These are phyloP conservation scores for Fusarium sp. DNA, from an alignment of 2,329 filamentous ascomycete genomes.

Conservation along the genomic window DNA sequence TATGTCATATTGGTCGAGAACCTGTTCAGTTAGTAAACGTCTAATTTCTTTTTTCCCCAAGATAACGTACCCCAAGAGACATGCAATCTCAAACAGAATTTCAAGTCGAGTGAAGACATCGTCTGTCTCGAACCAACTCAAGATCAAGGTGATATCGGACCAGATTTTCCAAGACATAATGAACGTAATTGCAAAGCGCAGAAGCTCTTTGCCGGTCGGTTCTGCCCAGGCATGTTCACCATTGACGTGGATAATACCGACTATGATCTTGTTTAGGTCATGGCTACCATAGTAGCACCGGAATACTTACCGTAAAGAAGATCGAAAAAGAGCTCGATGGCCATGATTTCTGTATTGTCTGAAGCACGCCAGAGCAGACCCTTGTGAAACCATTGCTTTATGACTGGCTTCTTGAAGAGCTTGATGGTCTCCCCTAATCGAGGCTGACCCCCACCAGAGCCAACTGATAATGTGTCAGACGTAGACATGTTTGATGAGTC, in stretches of 20 bases:
- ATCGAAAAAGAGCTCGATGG: conserved; percentile 73
- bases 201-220: conserved; percentile 64
- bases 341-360: conserved; percentile 68
- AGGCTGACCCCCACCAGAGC: conserved; percentile 29
- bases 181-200: conserved; percentile 70
- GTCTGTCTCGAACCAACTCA: conserved; percentile 72
- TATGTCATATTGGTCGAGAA: conserved; percentile 72
- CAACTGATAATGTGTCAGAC: conserved; percentile 44
- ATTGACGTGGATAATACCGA: conserved; percentile 72
- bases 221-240: conserved; percentile 70
- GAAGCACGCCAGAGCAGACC: conserved; percentile 71
- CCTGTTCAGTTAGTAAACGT: conserved; percentile 35
- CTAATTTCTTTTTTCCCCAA: neutral
- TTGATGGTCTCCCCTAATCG: conserved; percentile 60
- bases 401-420: conserved; percentile 68
- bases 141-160: conserved; percentile 66
- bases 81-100: conserved; percentile 70
- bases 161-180: conserved; percentile 73
- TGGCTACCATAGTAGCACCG: neutral
- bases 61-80: conserved; percentile 63
- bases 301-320: conserved; percentile 61
- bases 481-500: conserved; percentile 38
- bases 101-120: conserved; percentile 68
- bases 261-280: conserved; percentile 42
- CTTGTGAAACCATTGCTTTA: conserved; percentile 74